phyloP scores from a whole-genome alignment of 1,284 basidiomycete species.

The Volvariella volvacea region DNA sequence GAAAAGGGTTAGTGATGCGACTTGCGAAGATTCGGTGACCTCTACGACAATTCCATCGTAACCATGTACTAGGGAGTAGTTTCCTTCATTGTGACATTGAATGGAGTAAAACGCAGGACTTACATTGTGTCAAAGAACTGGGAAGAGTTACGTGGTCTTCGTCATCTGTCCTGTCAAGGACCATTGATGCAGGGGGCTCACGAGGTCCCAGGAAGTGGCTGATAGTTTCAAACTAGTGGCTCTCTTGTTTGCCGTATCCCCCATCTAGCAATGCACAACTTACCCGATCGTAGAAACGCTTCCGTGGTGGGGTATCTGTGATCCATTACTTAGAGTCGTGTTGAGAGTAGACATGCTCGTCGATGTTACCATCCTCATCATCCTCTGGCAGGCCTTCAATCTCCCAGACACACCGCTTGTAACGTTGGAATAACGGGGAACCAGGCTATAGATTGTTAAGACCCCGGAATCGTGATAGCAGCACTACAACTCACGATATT shows the following conservation, averaged over 20 bases:
- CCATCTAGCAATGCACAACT: constrained; percentile 9
- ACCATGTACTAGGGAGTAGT: constrained; percentile 55
- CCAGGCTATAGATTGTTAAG: constrained; percentile 55
- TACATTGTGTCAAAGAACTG: constrained; percentile 68
- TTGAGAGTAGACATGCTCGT: no score
- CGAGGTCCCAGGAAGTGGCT: constrained; percentile 67
- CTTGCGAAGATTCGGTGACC: constrained; percentile 71
- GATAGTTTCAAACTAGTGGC: constrained; percentile 60
- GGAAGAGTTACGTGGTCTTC: constrained; percentile 70
- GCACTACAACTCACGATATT: constrained; percentile 60
- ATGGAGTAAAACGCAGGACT: constrained; percentile 19
- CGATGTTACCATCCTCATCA: constrained; percentile 57
- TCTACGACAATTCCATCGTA: constrained; percentile 81
- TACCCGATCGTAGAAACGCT: constrained; percentile 63
- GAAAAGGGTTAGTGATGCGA: constrained; percentile 68
- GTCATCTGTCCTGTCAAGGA: constrained; percentile 79
- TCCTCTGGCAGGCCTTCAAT: constrained; percentile 70
- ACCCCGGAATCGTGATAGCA: background rate
- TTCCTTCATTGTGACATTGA: constrained; percentile 12
- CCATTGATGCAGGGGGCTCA: constrained; percentile 73
- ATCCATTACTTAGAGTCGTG: background rate
- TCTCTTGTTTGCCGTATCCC: background rate
- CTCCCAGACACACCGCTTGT: constrained; percentile 86
- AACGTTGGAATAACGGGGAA: constrained; percentile 80
- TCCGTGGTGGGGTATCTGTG: constrained; percentile 59